Evolutionary conservation across 202 grass and related monocot species (phyloP), one percentile per base, ranked within the genome.

Genomic region (Cymbopogon flexuosus): DNA sequence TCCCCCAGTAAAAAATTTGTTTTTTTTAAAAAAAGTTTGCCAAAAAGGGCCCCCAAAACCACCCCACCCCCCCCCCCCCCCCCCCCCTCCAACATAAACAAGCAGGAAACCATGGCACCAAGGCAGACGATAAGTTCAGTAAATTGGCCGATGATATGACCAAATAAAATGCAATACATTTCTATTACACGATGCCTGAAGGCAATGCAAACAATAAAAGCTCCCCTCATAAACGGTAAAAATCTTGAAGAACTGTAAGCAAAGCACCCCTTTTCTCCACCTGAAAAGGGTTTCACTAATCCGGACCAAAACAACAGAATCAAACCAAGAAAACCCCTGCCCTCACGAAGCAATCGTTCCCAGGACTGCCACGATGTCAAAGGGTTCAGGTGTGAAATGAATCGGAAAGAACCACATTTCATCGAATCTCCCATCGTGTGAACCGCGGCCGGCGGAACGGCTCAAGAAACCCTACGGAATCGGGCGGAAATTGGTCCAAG

Each of bases 121-220:
- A 3, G 18, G 7, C 56, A 47, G 34, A 81, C n/a, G 27, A 64
- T 6, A 12, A 62, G n/a, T 68, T 22, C 35, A 40, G 65, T 24
- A 54, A 70, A 70, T 43, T 37, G 8, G 61, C 4, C 46, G 72
- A 51, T 36, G 27, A 65, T 18, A 76, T 45, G 49, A 42, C 67
- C 77, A 11, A 43, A 72, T 57, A 34, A 73, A 78, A 79, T 69
- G 49, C 29, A 57, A 34, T 46, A 36, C 66, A 76, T 68, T 68
- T 41, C 16, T 1, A 56, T 34, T 46, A 35, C 0, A 29, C 62
- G 43, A 78, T 73, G 21, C 12, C 31, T 61, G 30, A n/a, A 24
- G 22, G 67, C 59, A 16, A 18, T 16, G 65, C 9, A 39, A 83
- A 83, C 23, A 60, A 78, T 13, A n/a, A 42, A 72, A 56, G 57